Evolutionary conservation across 495 filamentous ascomycete species (phyloP), one percentile per base, ranked within the genome.

Genomic region (Cetradonia linearis): DNA sequence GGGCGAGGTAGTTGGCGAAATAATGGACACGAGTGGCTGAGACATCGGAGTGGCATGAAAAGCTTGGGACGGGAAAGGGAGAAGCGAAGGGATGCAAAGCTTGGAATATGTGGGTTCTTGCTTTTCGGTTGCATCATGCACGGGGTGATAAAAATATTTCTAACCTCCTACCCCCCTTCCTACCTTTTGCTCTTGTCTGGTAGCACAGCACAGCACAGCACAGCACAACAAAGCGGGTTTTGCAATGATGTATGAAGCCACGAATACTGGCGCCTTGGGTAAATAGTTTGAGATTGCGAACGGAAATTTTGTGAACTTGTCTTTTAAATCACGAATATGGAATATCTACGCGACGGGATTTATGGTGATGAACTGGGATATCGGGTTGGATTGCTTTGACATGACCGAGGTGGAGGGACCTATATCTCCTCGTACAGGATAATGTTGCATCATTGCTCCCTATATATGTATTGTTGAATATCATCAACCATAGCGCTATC

Each of bases 11-110:
- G n/a, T n/a, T n/a, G n/a, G n/a, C n/a, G n/a, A n/a, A n/a, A n/a
- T n/a, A n/a, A n/a, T n/a, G 85, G 77, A 65, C 83, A 65, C 78
- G 87, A 72, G 88, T 90, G 5, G 77, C 81, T 33, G 82, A 88
- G 57, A 85, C 90, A 10, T 73, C 88, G 58, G 78, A 84, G 62
- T 72, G 97, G 47, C 97, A 46, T 9, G 7, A 23, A 36, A 36
- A 36, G 11, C 5, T 11, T 5, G 11, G 20, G 20, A 44, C 18
- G 11, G 40, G 20, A 20, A 44, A 44, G 3, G 16, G 5, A 3
- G 16, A 5, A 40, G 38, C 33, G 4, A 18, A 40, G 7, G 38
- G 7, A 8, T 1, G 6, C n/a, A 20, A 20, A 2, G 1, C n/a
- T 44, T 10, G n/a, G 1, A 14, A 38, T 38, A 38, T 14, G 13